Evolutionary conservation across 352 stramenopile genomes (phyloP).

Genomic region (Pythium plurisporium): DNA sequence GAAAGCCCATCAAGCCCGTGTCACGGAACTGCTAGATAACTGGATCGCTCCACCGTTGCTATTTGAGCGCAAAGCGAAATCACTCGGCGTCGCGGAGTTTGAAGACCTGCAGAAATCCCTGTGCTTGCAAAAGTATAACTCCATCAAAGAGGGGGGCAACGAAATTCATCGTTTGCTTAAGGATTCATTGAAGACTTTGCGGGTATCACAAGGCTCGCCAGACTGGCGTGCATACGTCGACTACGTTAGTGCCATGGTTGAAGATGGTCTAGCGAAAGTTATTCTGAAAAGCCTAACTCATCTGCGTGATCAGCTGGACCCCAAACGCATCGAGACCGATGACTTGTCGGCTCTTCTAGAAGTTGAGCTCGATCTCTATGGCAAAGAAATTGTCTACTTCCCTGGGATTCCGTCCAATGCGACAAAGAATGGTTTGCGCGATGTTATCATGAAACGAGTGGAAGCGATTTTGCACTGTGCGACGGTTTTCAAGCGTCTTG

Average conservation of each 20-base stretch:
- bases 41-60: constrained; percentile 75
- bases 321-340: constrained; percentile 73
- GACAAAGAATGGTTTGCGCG: constrained; percentile 41
- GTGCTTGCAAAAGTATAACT: constrained; percentile 78
- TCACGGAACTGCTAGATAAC: constrained; percentile 68
- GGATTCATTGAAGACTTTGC: constrained; percentile 86
- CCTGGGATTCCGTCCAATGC: constrained; percentile 40
- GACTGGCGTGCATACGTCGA: constrained; percentile 93
- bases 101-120: constrained; percentile 73
- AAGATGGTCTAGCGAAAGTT: constrained; percentile 73
- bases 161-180: constrained; percentile 88
- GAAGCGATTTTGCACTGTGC: constrained; percentile 64
- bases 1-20: constrained; percentile 82
- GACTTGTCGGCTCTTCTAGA: constrained; percentile 85
- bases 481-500: constrained; percentile 80
- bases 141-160: constrained; percentile 86
- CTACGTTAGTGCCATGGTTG: constrained; percentile 89
- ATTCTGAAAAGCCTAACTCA: constrained; percentile 64
- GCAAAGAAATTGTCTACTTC: constrained; percentile 82
- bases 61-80: constrained; percentile 87
- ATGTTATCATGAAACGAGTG: constrained; percentile 59
- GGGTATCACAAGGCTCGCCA: constrained; percentile 85
- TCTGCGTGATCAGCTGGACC: constrained; percentile 82
- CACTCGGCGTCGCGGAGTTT: constrained; percentile 78
- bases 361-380: constrained; percentile 89